phyloP scores from a whole-genome alignment of 2,329 filamentous ascomycete species.

The Colletotrichum orchidophilum region DNA sequence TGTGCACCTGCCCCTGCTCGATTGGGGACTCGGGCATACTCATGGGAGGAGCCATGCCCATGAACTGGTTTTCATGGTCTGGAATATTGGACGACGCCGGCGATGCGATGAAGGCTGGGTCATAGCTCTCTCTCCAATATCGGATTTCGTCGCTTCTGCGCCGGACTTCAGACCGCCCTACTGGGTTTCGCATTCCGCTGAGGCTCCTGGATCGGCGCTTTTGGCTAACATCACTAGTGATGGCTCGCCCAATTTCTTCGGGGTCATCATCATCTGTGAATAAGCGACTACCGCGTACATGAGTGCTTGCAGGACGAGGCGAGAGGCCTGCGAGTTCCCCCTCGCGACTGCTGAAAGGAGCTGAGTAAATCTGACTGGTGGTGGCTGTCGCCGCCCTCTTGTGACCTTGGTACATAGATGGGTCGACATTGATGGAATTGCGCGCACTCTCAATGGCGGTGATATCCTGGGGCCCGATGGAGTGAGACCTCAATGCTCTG shows the following conservation, averaged over 20 bases:
- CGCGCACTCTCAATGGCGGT: constrained; percentile 62
- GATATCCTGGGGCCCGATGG: constrained; percentile 65
- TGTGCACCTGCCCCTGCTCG: constrained; percentile 43
- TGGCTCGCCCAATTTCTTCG: constrained; percentile 68
- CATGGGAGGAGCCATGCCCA: constrained; percentile 36
- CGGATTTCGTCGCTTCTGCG: constrained; percentile 71
- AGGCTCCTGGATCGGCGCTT: constrained; percentile 69
- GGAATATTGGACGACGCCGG: constrained; percentile 59
- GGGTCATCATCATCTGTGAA: constrained; percentile 52
- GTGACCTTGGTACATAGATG: constrained; percentile 44
- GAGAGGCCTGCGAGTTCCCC: constrained; percentile 63
- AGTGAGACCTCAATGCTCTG: constrained; percentile 69
- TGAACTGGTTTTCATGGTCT: constrained; percentile 47
- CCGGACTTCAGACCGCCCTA: constrained; percentile 41
- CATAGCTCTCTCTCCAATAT: constrained; percentile 71
- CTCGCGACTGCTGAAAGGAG: constrained; percentile 48
- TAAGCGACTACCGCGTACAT: constrained; percentile 57
- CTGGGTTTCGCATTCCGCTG: constrained; percentile 43
- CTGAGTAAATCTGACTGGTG: constrained; percentile 49
- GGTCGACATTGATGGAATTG: constrained; percentile 61
- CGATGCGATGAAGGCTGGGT: constrained; percentile 56
- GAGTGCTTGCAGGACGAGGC: constrained; percentile 69
- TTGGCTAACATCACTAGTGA: constrained; percentile 63
- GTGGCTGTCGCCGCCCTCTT: constrained; percentile 52
- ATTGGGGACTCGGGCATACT: constrained; percentile 46